phyloP scores from a whole-genome alignment of 257 asterid species.

The Lycium ferocissimum region DNA sequence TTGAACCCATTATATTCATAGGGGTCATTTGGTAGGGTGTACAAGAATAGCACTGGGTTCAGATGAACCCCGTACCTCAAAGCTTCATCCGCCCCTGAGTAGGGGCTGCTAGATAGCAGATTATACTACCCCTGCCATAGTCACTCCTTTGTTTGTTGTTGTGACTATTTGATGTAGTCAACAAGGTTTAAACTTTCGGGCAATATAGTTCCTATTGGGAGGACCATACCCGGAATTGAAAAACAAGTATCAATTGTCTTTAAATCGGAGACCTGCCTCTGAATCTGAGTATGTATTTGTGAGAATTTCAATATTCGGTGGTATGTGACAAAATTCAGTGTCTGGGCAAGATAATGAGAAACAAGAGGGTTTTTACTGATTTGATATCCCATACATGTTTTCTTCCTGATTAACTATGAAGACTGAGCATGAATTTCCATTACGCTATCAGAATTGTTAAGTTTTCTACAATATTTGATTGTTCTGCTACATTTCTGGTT shows the following conservation, averaged over 20 bases:
- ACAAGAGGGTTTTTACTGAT: neutral
- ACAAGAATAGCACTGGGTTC: too few species aligned
- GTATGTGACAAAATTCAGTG: neutral
- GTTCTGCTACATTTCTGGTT: constrained; percentile 18
- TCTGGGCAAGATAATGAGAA: neutral
- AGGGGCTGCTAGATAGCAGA: neutral
- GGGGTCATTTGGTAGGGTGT: too few species aligned
- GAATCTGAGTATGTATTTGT: neutral
- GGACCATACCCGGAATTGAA: neutral
- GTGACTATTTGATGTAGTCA: neutral
- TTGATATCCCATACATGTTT: neutral
- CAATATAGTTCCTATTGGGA: neutral
- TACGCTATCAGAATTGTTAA: neutral
- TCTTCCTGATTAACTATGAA: neutral
- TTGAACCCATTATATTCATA: too few species aligned
- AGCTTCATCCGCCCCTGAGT: too few species aligned
- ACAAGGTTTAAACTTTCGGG: neutral
- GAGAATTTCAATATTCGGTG: neutral
- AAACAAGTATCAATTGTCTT: neutral
- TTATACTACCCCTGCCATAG: neutral
- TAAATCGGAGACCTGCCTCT: neutral
- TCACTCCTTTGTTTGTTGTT: neutral
- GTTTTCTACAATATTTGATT: constrained; percentile 5
- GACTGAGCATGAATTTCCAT: neutral
- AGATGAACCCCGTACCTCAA: too few species aligned